Conservation (phyloP, 257 asterid genomes). For the Jacaranda mimosifolia region DNA sequence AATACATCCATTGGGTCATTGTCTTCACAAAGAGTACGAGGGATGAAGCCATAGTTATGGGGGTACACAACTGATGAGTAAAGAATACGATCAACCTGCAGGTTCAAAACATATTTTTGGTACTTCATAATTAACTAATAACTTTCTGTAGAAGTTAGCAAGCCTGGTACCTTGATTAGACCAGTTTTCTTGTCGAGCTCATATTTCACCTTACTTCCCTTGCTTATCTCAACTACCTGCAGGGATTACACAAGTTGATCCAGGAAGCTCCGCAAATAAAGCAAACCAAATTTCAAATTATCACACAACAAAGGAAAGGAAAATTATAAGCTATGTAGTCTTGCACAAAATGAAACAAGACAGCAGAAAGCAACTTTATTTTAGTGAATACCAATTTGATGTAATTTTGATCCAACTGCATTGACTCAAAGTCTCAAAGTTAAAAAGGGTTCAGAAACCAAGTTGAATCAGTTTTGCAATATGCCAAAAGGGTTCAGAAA, state of each 20-base stretch:
- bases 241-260: conserved; percentile 29
- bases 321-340: conserved; percentile 17
- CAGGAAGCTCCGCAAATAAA: conserved; percentile 13
- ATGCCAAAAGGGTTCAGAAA: conserved; percentile 9
- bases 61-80: conserved; percentile 98
- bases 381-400: conserved; percentile 13
- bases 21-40: conserved; percentile 97
- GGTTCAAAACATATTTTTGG: conserved; percentile 33
- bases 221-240: conserved; percentile 95
- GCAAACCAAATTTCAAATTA: not conserved
- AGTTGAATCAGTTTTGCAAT: not conserved
- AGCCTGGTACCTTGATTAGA: conserved; percentile 78
- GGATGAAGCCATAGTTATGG: conserved; percentile 97
- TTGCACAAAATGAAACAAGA: conserved; percentile 16
- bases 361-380: conserved; percentile 15
- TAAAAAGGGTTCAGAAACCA: not conserved
- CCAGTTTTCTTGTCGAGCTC: conserved; percentile 97
- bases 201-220: conserved; percentile 97
- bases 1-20: conserved; percentile 93
- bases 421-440: not conserved
- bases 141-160: conserved; percentile 20
- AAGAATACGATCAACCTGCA: conserved; percentile 95
- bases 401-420: not conserved
- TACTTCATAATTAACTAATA: conserved; percentile 5
- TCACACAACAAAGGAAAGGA: conserved; percentile 20